Conservation (phyloP, 2,329 filamentous ascomycete species). For the Phoma sp. region DNA sequence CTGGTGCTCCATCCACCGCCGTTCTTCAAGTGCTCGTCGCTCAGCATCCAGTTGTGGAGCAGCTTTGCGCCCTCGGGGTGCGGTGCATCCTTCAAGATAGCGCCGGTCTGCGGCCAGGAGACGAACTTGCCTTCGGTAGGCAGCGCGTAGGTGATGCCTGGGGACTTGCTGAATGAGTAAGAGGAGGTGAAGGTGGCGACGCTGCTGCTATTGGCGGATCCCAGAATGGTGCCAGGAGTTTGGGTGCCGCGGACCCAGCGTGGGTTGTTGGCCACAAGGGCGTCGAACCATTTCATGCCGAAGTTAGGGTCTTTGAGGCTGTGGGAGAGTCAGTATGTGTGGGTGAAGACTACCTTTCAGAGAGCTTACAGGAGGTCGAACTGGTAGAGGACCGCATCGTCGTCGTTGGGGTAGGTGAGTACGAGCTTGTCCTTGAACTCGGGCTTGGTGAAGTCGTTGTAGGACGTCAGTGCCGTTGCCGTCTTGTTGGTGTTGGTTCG, state of each 20-base stretch:
- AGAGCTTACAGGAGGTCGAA: constrained; percentile 53
- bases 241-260: constrained; percentile 60
- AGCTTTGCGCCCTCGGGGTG: constrained; percentile 60
- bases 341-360: background rate
- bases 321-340: constrained; percentile 1
- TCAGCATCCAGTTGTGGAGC: constrained; percentile 56
- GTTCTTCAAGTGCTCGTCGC: constrained; percentile 47
- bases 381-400: constrained; percentile 61
- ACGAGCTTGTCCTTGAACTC: constrained; percentile 61
- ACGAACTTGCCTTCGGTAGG: constrained; percentile 51
- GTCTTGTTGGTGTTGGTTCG: constrained; percentile 47
- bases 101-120: constrained; percentile 57
- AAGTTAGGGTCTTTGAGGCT: constrained; percentile 41
- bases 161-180: background rate
- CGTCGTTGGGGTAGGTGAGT: constrained; percentile 64
- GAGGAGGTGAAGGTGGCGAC: constrained; percentile 26
- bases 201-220: constrained; percentile 28
- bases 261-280: constrained; percentile 56
- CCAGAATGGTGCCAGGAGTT: constrained; percentile 50
- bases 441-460: constrained; percentile 54
- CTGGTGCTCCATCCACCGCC: constrained; percentile 48
- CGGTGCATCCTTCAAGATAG: constrained; percentile 57
- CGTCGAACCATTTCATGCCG: constrained; percentile 56
- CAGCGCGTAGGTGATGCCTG: constrained; percentile 17
- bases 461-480: constrained; percentile 46